These are phyloP conservation scores for Tetrapisispora namnaoensis DNA, from an alignment of 805 yeast species.

Conservation along the genomic window DNA sequence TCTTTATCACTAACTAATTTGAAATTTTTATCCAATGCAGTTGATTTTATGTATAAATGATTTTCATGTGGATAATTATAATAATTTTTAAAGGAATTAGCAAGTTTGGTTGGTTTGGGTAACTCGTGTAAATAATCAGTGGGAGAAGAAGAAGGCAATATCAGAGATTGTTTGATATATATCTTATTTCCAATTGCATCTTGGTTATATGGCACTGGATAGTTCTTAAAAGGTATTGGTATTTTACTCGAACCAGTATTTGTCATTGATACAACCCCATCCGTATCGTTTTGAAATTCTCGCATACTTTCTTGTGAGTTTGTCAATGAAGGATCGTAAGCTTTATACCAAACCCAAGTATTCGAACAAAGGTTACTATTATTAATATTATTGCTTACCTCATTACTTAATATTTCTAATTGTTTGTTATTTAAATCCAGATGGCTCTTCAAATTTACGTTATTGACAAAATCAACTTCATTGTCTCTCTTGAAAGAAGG, in stretches of 20 bases:
- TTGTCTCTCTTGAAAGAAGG: not conserved
- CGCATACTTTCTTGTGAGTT: not conserved
- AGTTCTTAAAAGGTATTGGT: slow-evolving; percentile 23
- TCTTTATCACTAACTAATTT: slow-evolving; percentile 14
- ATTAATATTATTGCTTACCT: slow-evolving; percentile 17
- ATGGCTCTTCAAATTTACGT: slow-evolving; percentile 16
- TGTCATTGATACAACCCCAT: slow-evolving; percentile 21
- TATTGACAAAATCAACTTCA: slow-evolving; percentile 1
- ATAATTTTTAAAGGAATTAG: slow-evolving; percentile 29
- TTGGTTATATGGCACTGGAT: slow-evolving; percentile 15
- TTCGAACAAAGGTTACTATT: slow-evolving; percentile 8
- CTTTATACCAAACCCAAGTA: slow-evolving; percentile 28
- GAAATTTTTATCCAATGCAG: slow-evolving; percentile 2
- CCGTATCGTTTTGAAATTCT: not conserved
- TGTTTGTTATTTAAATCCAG: slow-evolving; percentile 22
- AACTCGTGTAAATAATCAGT: slow-evolving; percentile 23
- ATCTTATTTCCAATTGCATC: slow-evolving; percentile 14
- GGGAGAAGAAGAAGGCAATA: slow-evolving; percentile 26
- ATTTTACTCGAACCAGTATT: slow-evolving; percentile 24
- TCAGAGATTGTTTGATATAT: slow-evolving; percentile 19
- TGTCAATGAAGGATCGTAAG: not conserved
- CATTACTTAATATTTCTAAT: slow-evolving; percentile 17
- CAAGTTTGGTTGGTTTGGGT: slow-evolving; percentile 28
- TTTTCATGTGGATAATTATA: slow-evolving; percentile 30
- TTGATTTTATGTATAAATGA: slow-evolving; percentile 29